Evolutionary conservation across 73 alveolate genomes (phyloP).

Genomic region (Tetrahymena thermophila): DNA sequence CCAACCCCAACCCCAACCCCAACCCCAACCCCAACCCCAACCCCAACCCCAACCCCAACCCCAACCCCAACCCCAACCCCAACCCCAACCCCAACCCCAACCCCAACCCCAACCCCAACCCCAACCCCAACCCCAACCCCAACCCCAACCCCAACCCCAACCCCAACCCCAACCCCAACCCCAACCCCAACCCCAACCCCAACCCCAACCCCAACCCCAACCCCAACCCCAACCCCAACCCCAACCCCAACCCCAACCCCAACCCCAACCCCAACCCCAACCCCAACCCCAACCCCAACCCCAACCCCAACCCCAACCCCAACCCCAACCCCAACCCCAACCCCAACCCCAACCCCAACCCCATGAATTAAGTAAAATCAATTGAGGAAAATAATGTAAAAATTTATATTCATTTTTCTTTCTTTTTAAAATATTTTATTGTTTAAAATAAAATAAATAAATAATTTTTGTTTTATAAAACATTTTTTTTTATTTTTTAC

Average conservation of each 20-base stretch:
- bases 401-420: no score
- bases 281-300: background rate
- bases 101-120: background rate
- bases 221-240: background rate
- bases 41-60: no score
- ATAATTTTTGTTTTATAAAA: no score
- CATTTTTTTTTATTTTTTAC: no score
- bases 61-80: no score
- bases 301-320: background rate
- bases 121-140: background rate
- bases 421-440: no score
- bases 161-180: background rate
- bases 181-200: background rate
- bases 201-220: background rate
- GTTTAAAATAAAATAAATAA: no score
- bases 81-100: background rate
- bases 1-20: no score
- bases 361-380: background rate
- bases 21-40: no score
- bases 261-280: slow-evolving; percentile 2
- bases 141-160: no score
- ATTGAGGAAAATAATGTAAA: no score
- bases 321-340: background rate
- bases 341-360: background rate
- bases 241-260: background rate